Base-by-base conservation (phyloP, 805 yeast genomes). In the Candida loeiensis region DNA sequence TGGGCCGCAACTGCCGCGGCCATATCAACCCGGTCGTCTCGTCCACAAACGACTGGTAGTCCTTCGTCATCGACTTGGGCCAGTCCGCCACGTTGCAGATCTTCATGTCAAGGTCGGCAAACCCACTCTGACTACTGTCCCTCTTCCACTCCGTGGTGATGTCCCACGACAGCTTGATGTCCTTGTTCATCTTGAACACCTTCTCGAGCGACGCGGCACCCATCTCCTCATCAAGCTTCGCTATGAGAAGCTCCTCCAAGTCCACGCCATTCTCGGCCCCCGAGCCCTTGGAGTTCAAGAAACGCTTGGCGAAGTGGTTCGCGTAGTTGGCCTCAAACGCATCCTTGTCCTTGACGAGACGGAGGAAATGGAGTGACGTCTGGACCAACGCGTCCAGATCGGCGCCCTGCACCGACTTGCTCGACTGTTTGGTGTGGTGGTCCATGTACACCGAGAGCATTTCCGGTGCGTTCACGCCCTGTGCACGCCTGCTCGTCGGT, bases 121-220 rank as follows among this genome's bases (percentile, higher is more conserved):
- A 46, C 4, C 32, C 47, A 13, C 41, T 41, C 41, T 28, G 41
- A 31, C 43, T 39, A 13, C 37, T 44, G 21, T 43, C 46, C 21
- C 49, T 55, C 43, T 53, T 62, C 73, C 74, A 69, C 7, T 67
- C 73, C 12, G 43, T 39, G 11, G 73, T 68, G 13, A 66, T 43
- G 20, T 65, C 70, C 20, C 53, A 50, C 5, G 72, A 66, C 63
- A 59, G 65, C 36, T 76, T 76, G 34, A 88, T 79, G 54, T 90
- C 97, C 52, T 82, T 76, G 47, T 87, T 79, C 96, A 90, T 90
- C 31, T 86, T 88, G 54, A 87, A 89, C 22, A 90, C 69, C 49
- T 84, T 84, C 3, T 85, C 76, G 0, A 95, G 80, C 39, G 86
- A 84, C 0, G 88, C 74, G 2, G 85, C 73, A 0, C 96, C 96